Percentiles rank a stretch among this genome's conserved stretches.
Evolutionary conservation across 495 filamentous ascomycete genomes (phyloP).

Genomic region (Aspergillus steynii): DNA sequence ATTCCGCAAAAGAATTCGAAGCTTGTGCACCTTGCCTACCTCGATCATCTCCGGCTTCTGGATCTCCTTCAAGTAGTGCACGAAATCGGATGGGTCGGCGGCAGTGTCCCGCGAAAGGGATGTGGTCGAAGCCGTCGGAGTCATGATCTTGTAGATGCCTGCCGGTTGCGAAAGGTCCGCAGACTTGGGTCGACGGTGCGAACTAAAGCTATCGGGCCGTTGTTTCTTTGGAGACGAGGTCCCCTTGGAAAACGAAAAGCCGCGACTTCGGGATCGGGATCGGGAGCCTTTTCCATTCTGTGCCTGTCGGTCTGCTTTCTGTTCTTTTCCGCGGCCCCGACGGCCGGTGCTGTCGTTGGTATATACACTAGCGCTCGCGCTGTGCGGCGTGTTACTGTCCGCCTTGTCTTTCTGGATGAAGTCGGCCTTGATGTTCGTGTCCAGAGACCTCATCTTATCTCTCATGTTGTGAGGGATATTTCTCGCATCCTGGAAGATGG

Average conservation of each 20-base stretch:
- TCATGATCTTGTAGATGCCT: constrained; percentile 49
- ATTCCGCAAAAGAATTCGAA: constrained; percentile 85
- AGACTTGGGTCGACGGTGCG: constrained; percentile 42
- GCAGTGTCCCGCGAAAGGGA: constrained; percentile 50
- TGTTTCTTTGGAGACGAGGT: constrained; percentile 60
- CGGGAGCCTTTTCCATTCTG: constrained; percentile 53
- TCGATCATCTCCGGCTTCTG: constrained; percentile 80
- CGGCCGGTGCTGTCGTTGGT: constrained; percentile 42
- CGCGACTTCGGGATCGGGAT: constrained; percentile 69
- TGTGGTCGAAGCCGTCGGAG: constrained; percentile 40
- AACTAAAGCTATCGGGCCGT: constrained; percentile 45
- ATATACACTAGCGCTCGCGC: constrained; percentile 27
- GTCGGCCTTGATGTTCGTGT: constrained; percentile 87
- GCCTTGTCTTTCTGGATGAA: constrained; percentile 88
- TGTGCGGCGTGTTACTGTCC: constrained; percentile 51
- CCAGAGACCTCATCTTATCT: constrained; percentile 88
- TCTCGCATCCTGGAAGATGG: constrained; percentile 64
- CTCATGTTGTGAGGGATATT: constrained; percentile 93
- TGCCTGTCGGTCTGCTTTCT: constrained; percentile 33
- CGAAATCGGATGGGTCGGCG: constrained; percentile 73
- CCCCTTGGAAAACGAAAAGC: constrained; percentile 71
- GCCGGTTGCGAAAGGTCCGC: constrained; percentile 42
- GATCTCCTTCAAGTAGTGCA: constrained; percentile 74
- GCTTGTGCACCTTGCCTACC: constrained; percentile 91
- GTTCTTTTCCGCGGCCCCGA: constrained; percentile 43